Base-by-base conservation (phyloP, 2,329 filamentous ascomycete species). In the Fusarium sp. region DNA sequence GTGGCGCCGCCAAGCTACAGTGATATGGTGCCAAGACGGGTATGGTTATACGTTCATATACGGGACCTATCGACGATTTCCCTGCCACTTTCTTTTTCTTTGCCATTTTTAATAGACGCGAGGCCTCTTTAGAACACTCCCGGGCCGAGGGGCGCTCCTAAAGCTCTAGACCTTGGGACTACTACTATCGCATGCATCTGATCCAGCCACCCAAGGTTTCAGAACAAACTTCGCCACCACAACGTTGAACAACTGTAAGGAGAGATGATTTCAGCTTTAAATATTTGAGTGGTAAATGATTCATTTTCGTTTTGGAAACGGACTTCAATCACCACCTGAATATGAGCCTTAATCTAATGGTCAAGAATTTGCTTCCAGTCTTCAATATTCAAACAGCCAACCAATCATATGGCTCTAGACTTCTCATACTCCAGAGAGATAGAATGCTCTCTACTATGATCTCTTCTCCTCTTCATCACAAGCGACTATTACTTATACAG, bases 1-100 rank as follows among this genome's bases (percentile, higher is more conserved):
- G 67, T 73, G 71, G 71, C 71, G 55, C 67, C 47, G 71, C 70
- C 70, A 70, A 70, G 59, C 44, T 63, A 17, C 7, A 17, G 38
- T 39, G 53, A 33, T 58, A 20, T 15, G n/a, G 49, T 35, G 64
- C 52, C 52, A 71, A 71, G 70, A 44, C 57, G 57, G 68, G 46
- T 17, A 46, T 58, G 44, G 54, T 47, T 50, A 25, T 50, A 25
- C 41, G 61, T 27, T 36, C 22, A 41, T 41, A 38, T 52, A 25
- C 31, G 31, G 47, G 17, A 10, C n/a, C 47, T 25, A 56, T 50
- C 38, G 25, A 50, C 31, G 33, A 31, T 31, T 45, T 58, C 29
- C 25, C 35, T 54, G 49, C 55, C 54, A 41, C 41, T 29, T 55
- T 52, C 15, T 27, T 49, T n/a, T 42, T 31, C 17, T 50, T 45